Percentiles rank a stretch among this genome's conserved stretches.
These are phyloP conservation scores for Musa troglodytarum DNA, from an alignment of 176 grass and related monocot genomes.

Conservation along the genomic window DNA sequence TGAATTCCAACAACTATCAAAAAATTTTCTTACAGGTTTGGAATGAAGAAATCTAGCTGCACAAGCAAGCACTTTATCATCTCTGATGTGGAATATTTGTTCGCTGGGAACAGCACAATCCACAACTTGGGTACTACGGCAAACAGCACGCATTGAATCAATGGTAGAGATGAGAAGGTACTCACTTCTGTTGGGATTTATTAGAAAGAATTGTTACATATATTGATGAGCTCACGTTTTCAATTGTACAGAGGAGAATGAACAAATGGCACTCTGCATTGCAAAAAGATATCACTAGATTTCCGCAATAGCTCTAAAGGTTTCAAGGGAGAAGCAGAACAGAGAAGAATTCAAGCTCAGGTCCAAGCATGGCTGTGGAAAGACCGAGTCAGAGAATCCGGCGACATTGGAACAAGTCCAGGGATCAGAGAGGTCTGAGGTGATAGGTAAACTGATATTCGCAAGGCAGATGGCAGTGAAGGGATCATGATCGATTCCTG, in stretches of 20 bases:
- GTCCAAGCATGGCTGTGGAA: slow-evolving; percentile 59
- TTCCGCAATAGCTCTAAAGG: slow-evolving; percentile 40
- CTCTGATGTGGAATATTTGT: neutral
- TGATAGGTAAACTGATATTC: slow-evolving; percentile 43
- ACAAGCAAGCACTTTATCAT: slow-evolving; percentile 2
- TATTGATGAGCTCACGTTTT: neutral
- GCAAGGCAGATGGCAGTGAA: slow-evolving; percentile 71
- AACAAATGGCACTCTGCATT: neutral
- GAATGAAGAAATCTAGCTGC: slow-evolving; percentile 19
- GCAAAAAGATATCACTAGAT: slow-evolving; percentile 20
- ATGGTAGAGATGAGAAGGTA: neutral
- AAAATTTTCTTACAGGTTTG: slow-evolving; percentile 9
- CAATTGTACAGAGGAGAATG: slow-evolving; percentile 5
- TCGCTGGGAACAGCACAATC: neutral
- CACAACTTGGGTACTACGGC: neutral
- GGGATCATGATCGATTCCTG: slow-evolving; percentile 49
- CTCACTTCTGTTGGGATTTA: slow-evolving; percentile 12
- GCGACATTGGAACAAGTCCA: slow-evolving; percentile 79
- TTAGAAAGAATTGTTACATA: neutral
- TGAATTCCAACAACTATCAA: slow-evolving; percentile 1
- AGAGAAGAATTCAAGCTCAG: slow-evolving; percentile 55
- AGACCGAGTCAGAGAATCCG: slow-evolving; percentile 65
- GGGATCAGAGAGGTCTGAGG: slow-evolving; percentile 19
- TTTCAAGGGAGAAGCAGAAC: slow-evolving; percentile 40
- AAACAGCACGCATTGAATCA: neutral